These are phyloP conservation scores for Musa itinerans DNA, from an alignment of 176 grass and related monocot genomes.

Conservation along the genomic window DNA sequence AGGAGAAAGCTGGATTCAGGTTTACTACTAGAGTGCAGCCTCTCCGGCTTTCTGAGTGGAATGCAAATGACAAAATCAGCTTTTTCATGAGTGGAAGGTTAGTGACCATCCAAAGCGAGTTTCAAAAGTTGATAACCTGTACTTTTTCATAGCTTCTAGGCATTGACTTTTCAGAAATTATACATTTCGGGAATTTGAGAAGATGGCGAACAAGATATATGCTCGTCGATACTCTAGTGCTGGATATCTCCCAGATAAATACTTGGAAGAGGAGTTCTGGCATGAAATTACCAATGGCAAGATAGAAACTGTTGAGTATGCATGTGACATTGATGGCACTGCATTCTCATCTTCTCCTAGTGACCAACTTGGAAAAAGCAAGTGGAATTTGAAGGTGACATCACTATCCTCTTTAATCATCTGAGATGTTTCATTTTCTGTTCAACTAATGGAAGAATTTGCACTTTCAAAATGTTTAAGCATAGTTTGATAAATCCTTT, in stretches of 20 bases:
- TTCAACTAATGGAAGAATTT: not conserved
- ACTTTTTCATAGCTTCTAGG: not conserved
- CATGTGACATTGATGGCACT: slow-evolving; percentile 95
- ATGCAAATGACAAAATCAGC: slow-evolving; percentile 65
- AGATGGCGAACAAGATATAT: slow-evolving; percentile 89
- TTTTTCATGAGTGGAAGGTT: slow-evolving; percentile 99
- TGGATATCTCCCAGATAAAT: slow-evolving; percentile 63
- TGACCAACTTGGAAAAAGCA: slow-evolving; percentile 81
- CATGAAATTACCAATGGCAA: slow-evolving; percentile 87
- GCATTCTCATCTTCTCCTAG: slow-evolving; percentile 81
- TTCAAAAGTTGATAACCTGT: not conserved
- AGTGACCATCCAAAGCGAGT: not conserved
- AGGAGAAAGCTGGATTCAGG: slow-evolving; percentile 81
- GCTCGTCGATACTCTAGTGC: slow-evolving; percentile 74
- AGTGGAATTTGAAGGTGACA: slow-evolving; percentile 93
- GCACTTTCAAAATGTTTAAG: not conserved
- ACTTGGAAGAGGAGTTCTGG: slow-evolving; percentile 93
- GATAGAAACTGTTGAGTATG: slow-evolving; percentile 92
- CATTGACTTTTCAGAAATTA: slow-evolving; percentile 64
- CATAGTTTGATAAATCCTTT: not conserved
- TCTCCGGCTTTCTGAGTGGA: slow-evolving; percentile 79
- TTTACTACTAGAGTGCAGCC: slow-evolving; percentile 96
- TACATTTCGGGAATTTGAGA: slow-evolving; percentile 88
- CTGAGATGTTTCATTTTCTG: not conserved
- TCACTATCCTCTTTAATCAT: not conserved